A percentile compares a stretch with the other conserved stretches of the same genome.
These are phyloP conservation scores for Microsporum canis DNA, from an alignment of 2,329 filamentous ascomycete species.

Conservation along the genomic window DNA sequence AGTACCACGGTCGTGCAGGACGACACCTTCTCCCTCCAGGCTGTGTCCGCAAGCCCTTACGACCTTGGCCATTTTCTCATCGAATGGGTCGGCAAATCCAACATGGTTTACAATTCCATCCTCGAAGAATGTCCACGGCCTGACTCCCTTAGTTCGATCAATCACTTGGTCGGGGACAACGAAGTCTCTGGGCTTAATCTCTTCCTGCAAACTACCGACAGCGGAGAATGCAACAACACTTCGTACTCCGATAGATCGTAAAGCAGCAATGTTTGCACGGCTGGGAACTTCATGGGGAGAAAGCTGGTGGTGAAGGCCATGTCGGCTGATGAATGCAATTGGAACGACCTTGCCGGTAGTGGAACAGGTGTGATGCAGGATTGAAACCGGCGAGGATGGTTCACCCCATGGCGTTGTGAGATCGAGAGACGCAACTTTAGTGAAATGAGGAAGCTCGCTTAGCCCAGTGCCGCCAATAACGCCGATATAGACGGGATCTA, in stretches of 20 bases:
- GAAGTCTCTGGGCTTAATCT: slow-evolving; percentile 92
- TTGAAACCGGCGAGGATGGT: slow-evolving; percentile 65
- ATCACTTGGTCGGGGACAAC: slow-evolving; percentile 94
- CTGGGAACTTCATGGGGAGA: slow-evolving; percentile 91
- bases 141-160: slow-evolving; percentile 88
- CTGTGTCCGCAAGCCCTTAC: slow-evolving; percentile 65
- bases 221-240: slow-evolving; percentile 90
- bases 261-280: slow-evolving; percentile 95
- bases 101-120: slow-evolving; percentile 81
- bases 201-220: slow-evolving; percentile 82
- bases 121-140: slow-evolving; percentile 87
- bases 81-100: slow-evolving; percentile 92
- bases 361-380: slow-evolving; percentile 74
- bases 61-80: slow-evolving; percentile 61
- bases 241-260: slow-evolving; percentile 78
- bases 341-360: slow-evolving; percentile 50
- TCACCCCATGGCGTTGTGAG: slow-evolving; percentile 78
- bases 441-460: slow-evolving; percentile 74
- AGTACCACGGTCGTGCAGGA: slow-evolving; percentile 71
- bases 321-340: slow-evolving; percentile 86
- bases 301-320: slow-evolving; percentile 77
- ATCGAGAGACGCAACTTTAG: slow-evolving; percentile 66
- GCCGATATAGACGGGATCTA: slow-evolving; percentile 62
- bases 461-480: slow-evolving; percentile 92
- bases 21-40: slow-evolving; percentile 73